Base-by-base conservation (phyloP, 805 yeast species). In the Teunomyces barrocoloradensis region DNA sequence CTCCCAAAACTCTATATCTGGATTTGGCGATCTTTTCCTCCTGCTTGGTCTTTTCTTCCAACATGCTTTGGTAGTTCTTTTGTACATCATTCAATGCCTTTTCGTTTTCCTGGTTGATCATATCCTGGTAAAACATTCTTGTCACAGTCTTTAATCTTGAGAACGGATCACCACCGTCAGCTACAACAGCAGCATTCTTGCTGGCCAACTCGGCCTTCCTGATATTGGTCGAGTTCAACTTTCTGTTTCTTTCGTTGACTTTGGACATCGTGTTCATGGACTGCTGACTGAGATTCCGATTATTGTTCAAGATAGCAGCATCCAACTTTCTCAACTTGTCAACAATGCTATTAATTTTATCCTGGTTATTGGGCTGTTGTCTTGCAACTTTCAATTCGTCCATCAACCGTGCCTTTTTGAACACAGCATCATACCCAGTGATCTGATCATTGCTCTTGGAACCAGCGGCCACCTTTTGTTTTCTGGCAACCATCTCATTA, bases 111-210 rank as follows among this genome's bases (percentile, higher is more conserved):
- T 75, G 78, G 51, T 75, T 75, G 51, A 77, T 81, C 41, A 75
- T 69, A 46, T 79, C 78, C 48, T 75, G 73, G 60, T 90, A 89
- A 66, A 89, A 92, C 50, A 89, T 81, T 58, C 88, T 81, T 1
- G 97, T 88, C 51, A 83, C 86, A 1, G 98, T 92, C 63, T 88
- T 85, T 61, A 94, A 78, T 64, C 98, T 82, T 55, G 87, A 81
- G 67, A 94, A 94, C 18, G 99, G 98, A 69, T 94, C 88, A 6
- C 74, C 74, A 6, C 57, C 65, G 57, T 76, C 80, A 45, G 80
- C 74, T 48, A 68, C 68, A 37, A 56, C 72, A 47, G 75, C 54
- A 1, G 54, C 47, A 32, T 46, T 47, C 40, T 48, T 47, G 42
- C 86, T 81, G 56, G 74, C 74, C 37, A 82, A 66, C 63, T 91